Evolutionary conservation across 2,329 filamentous ascomycete species (phyloP).

Genomic region (Trichoderma guizhouense): DNA sequence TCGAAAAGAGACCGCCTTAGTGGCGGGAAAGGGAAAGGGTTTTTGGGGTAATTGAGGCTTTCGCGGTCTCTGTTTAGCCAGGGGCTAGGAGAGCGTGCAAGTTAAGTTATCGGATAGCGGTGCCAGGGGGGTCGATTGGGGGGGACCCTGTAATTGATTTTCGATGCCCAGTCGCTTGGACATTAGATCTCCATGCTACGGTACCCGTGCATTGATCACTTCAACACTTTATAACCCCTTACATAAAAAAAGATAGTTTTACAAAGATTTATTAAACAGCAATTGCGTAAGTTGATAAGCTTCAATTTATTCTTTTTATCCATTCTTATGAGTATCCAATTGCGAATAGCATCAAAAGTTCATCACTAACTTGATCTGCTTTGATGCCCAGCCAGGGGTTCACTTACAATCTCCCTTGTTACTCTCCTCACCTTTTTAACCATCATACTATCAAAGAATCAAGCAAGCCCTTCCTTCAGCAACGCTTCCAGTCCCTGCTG

Average conservation of each 20-base stretch:
- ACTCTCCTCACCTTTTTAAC: not conserved
- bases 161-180: not conserved
- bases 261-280: not conserved
- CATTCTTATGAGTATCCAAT: not conserved
- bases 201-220: not conserved
- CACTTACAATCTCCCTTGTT: not conserved
- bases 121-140: not conserved
- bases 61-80: not conserved
- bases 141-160: not conserved
- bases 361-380: not conserved
- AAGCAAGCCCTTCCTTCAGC: conserved; percentile 18
- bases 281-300: not conserved
- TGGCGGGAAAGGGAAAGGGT: not conserved
- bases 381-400: not conserved
- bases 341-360: not conserved
- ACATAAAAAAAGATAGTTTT: not conserved
- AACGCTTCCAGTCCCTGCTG: conserved; percentile 61
- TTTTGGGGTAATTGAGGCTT: conserved; percentile 5
- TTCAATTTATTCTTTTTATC: not conserved
- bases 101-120: not conserved
- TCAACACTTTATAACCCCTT: not conserved
- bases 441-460: not conserved
- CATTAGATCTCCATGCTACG: not conserved
- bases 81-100: not conserved
- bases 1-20: not conserved